Percentiles rank a stretch among this genome's conserved stretches.
Evolutionary conservation across 257 asterid genomes (phyloP).

Genomic region (Apocynum venetum): DNA sequence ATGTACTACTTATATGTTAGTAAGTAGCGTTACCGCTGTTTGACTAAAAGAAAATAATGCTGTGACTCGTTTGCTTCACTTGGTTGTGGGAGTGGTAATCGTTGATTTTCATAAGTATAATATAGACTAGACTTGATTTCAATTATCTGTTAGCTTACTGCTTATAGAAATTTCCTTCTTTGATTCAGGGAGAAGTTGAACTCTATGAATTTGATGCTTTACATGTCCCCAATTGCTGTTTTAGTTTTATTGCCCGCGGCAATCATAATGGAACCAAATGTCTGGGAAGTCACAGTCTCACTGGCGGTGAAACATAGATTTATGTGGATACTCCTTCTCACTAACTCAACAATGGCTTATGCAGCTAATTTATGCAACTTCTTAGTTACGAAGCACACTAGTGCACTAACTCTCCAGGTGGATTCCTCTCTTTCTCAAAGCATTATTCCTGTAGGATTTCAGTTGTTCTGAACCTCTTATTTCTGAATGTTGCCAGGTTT

Average conservation of each 20-base stretch:
- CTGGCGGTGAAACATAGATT: constrained; percentile 55
- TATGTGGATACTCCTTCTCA: constrained; percentile 69
- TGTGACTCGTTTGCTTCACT: background rate
- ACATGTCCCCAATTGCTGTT: constrained; percentile 91
- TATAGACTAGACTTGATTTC: background rate
- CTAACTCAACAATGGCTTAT: constrained; percentile 74
- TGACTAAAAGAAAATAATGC: background rate
- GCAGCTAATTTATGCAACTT: constrained; percentile 92
- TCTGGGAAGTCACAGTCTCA: constrained; percentile 43
- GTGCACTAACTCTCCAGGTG: constrained; percentile 95
- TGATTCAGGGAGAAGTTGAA: constrained; percentile 86
- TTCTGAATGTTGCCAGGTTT: constrained; percentile 44
- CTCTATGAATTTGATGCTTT: constrained; percentile 95
- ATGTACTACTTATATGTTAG: background rate
- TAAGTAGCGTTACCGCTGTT: background rate
- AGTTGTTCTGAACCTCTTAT: constrained; percentile 4
- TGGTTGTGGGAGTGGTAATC: background rate
- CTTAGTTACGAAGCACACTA: constrained; percentile 89
- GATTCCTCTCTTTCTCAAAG: constrained; percentile 1
- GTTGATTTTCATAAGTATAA: background rate
- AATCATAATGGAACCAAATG: constrained; percentile 78
- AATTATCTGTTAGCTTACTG: no score
- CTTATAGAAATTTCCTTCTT: background rate
- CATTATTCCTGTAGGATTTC: background rate
- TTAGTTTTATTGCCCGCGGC: constrained; percentile 76